Percentiles rank a stretch among this genome's conserved stretches.
phyloP scores from a whole-genome alignment of 495 filamentous ascomycete species.

The Talaromyces proteolyticus region DNA sequence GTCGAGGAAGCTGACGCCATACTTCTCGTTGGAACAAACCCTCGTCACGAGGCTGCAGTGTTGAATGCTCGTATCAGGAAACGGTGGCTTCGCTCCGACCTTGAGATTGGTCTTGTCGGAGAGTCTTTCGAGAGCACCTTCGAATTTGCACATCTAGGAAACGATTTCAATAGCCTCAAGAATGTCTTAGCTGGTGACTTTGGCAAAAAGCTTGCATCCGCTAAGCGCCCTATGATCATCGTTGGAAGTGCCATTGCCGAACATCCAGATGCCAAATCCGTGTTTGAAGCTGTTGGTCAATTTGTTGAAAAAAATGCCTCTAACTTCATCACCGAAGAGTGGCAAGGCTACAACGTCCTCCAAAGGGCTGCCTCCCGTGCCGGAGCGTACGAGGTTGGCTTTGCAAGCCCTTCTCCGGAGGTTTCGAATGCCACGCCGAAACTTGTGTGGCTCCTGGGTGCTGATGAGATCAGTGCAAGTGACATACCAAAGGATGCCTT shows the following conservation, averaged over 20 bases:
- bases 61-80: slow-evolving; percentile 96
- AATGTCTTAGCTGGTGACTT: slow-evolving; percentile 77
- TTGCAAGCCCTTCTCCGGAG: slow-evolving; percentile 70
- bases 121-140: slow-evolving; percentile 90
- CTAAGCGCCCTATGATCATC: slow-evolving; percentile 91
- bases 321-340: slow-evolving; percentile 84
- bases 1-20: slow-evolving; percentile 92
- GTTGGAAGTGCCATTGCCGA: slow-evolving; percentile 86
- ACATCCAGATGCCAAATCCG: slow-evolving; percentile 82
- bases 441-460: slow-evolving; percentile 94
- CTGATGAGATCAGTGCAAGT: slow-evolving; percentile 74
- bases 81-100: slow-evolving; percentile 92
- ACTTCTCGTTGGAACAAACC: slow-evolving; percentile 89
- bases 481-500: slow-evolving; percentile 93
- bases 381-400: slow-evolving; percentile 93
- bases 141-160: slow-evolving; percentile 83
- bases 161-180: slow-evolving; percentile 72
- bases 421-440: slow-evolving; percentile 82
- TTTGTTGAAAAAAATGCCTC: slow-evolving; percentile 89
- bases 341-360: slow-evolving; percentile 96
- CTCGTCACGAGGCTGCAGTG: slow-evolving; percentile 87
- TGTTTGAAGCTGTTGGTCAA: slow-evolving; percentile 80
- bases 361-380: slow-evolving; percentile 87
- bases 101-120: slow-evolving; percentile 88
- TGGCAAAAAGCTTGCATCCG: slow-evolving; percentile 83